Conservation (phyloP, 2,329 filamentous ascomycete genomes). For the Helicocarpus griseus region DNA sequence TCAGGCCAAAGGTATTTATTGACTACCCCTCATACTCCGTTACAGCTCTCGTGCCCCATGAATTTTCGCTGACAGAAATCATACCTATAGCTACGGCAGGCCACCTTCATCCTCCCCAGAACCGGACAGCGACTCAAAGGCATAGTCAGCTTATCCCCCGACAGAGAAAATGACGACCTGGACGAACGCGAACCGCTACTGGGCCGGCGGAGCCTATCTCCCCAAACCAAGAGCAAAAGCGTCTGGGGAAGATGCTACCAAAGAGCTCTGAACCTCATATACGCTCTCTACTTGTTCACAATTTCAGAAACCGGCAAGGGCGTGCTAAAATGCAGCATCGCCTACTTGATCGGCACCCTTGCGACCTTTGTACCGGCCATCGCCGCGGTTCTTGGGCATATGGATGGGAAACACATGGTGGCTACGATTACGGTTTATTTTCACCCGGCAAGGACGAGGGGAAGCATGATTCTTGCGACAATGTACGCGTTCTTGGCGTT, state of each 20-base stretch:
- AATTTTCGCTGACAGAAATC: background rate
- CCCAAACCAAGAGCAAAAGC: slow-evolving; percentile 3
- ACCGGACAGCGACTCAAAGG: slow-evolving; percentile 79
- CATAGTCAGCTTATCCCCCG: slow-evolving; percentile 72
- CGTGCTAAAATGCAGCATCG: slow-evolving; percentile 83
- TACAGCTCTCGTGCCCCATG: background rate
- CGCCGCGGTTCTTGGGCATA: slow-evolving; percentile 63
- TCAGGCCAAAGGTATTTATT: slow-evolving; percentile 1
- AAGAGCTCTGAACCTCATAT: slow-evolving; percentile 27
- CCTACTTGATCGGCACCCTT: slow-evolving; percentile 77
- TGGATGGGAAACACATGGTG: slow-evolving; percentile 89
- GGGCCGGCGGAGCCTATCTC: slow-evolving; percentile 15
- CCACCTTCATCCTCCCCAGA: slow-evolving; percentile 74
- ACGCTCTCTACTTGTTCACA: slow-evolving; percentile 49
- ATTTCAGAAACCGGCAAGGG: slow-evolving; percentile 65
- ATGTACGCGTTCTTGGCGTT: slow-evolving; percentile 70
- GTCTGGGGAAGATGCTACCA: slow-evolving; percentile 13
- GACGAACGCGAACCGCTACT: slow-evolving; percentile 31
- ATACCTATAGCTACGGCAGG: slow-evolving; percentile 57
- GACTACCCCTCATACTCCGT: background rate
- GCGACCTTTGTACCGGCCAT: slow-evolving; percentile 72
- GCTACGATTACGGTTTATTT: slow-evolving; percentile 94
- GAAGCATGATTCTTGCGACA: slow-evolving; percentile 81
- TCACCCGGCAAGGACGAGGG: slow-evolving; percentile 74
- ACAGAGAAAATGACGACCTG: slow-evolving; percentile 33